Evolutionary conservation across 73 alveolate species (phyloP).

Genomic region (Paraurostyla sp.): DNA sequence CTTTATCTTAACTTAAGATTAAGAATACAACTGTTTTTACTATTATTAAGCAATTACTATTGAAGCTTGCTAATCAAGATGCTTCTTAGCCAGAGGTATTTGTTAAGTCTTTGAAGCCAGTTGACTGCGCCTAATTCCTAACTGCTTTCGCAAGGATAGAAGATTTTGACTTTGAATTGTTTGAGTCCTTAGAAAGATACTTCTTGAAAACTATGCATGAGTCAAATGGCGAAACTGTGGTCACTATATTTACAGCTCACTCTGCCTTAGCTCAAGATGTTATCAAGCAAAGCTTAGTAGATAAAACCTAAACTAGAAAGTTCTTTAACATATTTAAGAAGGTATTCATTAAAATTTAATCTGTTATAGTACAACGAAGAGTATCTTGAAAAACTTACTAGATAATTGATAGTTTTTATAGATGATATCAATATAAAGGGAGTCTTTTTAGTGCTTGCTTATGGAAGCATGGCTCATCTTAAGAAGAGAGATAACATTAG

Average conservation of each 20-base stretch:
- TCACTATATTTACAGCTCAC: slow-evolving; percentile 19
- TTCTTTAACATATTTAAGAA: neutral
- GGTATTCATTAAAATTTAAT: no score
- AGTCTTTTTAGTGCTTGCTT: neutral
- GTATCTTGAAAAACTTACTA: neutral
- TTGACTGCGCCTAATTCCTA: slow-evolving; percentile 12
- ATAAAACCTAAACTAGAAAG: slow-evolving; percentile 2
- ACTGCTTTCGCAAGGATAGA: slow-evolving; percentile 8
- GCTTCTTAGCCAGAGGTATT: neutral
- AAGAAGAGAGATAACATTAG: slow-evolving; percentile 11
- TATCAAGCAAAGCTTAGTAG: neutral
- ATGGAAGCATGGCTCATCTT: slow-evolving; percentile 12
- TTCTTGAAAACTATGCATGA: neutral
- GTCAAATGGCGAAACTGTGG: slow-evolving; percentile 28
- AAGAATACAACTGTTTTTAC: neutral
- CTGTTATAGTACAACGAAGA: neutral
- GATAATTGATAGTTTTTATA: neutral
- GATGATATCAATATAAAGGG: slow-evolving; percentile 20
- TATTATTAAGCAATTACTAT: neutral
- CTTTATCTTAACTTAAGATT: neutral
- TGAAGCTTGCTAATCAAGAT: neutral
- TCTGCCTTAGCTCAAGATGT: neutral
- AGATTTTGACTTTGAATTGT: slow-evolving; percentile 21
- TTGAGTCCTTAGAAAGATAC: neutral
- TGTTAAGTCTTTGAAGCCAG: neutral